Conservation (phyloP, 352 stramenopile species). For the Phytophthora crassamura region DNA sequence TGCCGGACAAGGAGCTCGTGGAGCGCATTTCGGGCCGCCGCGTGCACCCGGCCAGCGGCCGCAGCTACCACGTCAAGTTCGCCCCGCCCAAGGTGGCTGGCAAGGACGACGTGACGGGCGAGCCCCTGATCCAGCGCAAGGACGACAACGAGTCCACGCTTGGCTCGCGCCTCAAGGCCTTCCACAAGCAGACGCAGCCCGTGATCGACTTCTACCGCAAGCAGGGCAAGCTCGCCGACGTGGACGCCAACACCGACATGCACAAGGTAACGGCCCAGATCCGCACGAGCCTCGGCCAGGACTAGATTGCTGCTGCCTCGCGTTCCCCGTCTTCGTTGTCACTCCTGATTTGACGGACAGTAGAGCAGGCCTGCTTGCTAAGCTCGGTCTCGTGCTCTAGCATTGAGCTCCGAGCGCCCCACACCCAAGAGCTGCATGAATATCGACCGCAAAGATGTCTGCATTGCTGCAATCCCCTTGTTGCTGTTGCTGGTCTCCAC, state of each 20-base stretch:
- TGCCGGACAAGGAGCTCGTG: conserved; percentile 96
- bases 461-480: conserved; percentile 11
- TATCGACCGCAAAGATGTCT: conserved; percentile 31
- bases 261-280: conserved; percentile 85
- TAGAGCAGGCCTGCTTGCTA: conserved; percentile 31
- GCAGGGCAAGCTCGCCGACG: conserved; percentile 85
- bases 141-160: conserved; percentile 97
- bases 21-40: conserved; percentile 97
- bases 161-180: conserved; percentile 92
- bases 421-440: conserved; percentile 28
- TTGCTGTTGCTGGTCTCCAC: background rate
- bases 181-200: conserved; percentile 97
- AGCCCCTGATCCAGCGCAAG: conserved; percentile 96
- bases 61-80: conserved; percentile 98
- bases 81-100: conserved; percentile 92
- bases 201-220: conserved; percentile 94
- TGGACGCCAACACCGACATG: conserved; percentile 94
- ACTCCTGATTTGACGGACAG: conserved; percentile 9
- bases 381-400: conserved; percentile 4
- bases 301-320: conserved; percentile 54
- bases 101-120: conserved; percentile 95
- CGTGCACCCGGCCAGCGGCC: conserved; percentile 95
- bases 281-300: conserved; percentile 63
- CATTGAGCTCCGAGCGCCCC: background rate
- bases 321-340: conserved; percentile 8